These are phyloP conservation scores for Zymoseptoria pseudotritici DNA, from an alignment of 2,329 filamentous ascomycete species.

Conservation along the genomic window DNA sequence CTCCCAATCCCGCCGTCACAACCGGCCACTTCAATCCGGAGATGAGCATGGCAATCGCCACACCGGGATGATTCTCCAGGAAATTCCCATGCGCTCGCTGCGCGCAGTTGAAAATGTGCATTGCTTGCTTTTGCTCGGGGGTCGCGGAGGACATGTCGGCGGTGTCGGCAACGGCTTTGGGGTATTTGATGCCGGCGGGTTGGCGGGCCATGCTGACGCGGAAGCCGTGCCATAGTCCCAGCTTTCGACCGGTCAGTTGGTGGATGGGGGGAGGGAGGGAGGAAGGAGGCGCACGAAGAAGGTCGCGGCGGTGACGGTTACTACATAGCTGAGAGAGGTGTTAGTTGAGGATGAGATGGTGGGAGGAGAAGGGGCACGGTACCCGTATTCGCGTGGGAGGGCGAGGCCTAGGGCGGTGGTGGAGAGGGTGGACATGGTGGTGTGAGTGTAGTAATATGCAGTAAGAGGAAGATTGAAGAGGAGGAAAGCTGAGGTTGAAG, in stretches of 20 bases:
- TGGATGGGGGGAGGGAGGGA: too few relatives aligned
- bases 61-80: constrained; percentile 50
- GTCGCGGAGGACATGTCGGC: constrained; percentile 43
- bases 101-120: constrained; percentile 44
- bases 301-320: constrained; percentile 47
- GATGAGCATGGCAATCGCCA: constrained; percentile 46
- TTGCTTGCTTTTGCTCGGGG: constrained; percentile 34
- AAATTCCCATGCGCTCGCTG: constrained; percentile 51
- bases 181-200: constrained; percentile 48
- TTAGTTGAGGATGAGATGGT: constrained; percentile 6
- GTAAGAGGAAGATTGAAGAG: too few relatives aligned
- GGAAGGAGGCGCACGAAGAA: constrained; percentile 35
- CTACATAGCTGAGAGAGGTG: constrained; percentile 43
- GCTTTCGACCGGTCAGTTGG: constrained; percentile 16
- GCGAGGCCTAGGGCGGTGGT: too few relatives aligned
- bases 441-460: too few relatives aligned
- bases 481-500: too few relatives aligned
- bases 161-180: constrained; percentile 50
- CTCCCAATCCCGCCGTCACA: constrained; percentile 39
- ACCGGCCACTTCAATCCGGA: constrained; percentile 48
- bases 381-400: not conserved
- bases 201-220: constrained; percentile 44
- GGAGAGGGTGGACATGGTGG: too few relatives aligned
- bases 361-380: not conserved
- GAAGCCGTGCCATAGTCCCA: constrained; percentile 45